Base-by-base conservation (phyloP, 768 basidiomycete genomes). In the Mycena albidolilacea region DNA sequence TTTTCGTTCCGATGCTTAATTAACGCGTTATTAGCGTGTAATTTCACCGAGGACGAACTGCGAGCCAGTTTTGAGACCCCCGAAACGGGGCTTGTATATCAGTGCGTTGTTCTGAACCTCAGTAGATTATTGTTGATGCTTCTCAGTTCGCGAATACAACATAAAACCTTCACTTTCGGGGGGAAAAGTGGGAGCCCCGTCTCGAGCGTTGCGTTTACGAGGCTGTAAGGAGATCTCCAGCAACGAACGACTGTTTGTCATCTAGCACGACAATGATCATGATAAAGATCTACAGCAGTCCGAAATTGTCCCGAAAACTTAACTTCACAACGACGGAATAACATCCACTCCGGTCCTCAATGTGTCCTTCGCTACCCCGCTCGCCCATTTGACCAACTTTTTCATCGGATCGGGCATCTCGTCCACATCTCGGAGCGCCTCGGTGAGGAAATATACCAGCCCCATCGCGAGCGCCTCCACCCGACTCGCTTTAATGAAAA, bases 11-110 rank as follows among this genome's bases (percentile, higher is more conserved):
- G 8, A 19, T 59, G 7, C n/a, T 44, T 17, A 46, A 48, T 62
- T 54, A 44, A 46, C 41, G 41, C 30, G n/a, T 39, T 14, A 17
- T 2, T 71, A 92, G 93, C 95, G 2, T 96, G 95, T 78, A 96
- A 96, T 78, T 96, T 95, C 76, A 96, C 95, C 0, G 92, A 94
- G 75, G 89, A 91, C 0, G 95, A 96, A 78, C 78, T 96, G 44
- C 87, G 85, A 75, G 77, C 82, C 5, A 87, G 77, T 64, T 94
- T 95, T 76, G 81, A 82, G 14, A 83, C 81, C 0, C 77, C 81
- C 10, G 86, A 82, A 15, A 87, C 89, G 19, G 84, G 86, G 6
- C 81, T 96, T 41, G 67, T 78, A 48, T 95, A 92, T 79, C 90
- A 93, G 95, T 96, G 77, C 79, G 90, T 83, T 54, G 21, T 17